These are phyloP conservation scores for Magnolia kwangsiensis DNA, from an alignment of 164 flowering plant genomes.

Conservation along the genomic window DNA sequence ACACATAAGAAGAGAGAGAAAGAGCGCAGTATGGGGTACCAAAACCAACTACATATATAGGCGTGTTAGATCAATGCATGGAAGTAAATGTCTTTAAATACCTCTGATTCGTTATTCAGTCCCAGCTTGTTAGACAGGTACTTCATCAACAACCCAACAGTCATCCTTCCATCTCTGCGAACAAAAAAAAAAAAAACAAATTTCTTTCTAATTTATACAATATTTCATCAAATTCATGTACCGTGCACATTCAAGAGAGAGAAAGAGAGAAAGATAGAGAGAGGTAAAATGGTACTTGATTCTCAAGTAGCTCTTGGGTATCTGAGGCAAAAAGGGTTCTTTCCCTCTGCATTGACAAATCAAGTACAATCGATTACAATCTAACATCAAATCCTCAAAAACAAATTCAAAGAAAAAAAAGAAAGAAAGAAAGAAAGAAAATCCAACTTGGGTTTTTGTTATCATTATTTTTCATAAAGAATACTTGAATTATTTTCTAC, in stretches of 20 bases:
- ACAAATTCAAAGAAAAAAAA: neutral
- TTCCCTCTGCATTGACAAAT: conserved; percentile 51
- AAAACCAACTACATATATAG: conserved; percentile 8
- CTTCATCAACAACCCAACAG: conserved; percentile 75
- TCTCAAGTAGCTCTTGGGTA: conserved; percentile 86
- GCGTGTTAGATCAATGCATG: neutral
- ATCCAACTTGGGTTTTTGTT: too few species aligned
- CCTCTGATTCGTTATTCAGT: conserved; percentile 94
- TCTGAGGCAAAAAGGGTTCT: conserved; percentile 89
- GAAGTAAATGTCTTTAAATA: conserved; percentile 27
- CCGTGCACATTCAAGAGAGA: neutral
- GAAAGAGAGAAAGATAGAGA: neutral
- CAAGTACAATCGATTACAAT: conserved; percentile 13
- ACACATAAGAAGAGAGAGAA: neutral
- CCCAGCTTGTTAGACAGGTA: conserved; percentile 86
- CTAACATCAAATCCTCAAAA: neutral
- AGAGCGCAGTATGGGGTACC: conserved; percentile 1
- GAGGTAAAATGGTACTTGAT: conserved; percentile 58
- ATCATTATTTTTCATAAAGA: neutral
- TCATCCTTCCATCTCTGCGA: conserved; percentile 82
- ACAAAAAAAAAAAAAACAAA: neutral
- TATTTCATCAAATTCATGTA: conserved; percentile 4
- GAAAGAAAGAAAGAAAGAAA: neutral
- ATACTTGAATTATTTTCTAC: conserved; percentile 16
- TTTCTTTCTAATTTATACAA: neutral